Conservation (phyloP, 371 early-diverging fungal genomes). For the Mucor ambiguus region DNA sequence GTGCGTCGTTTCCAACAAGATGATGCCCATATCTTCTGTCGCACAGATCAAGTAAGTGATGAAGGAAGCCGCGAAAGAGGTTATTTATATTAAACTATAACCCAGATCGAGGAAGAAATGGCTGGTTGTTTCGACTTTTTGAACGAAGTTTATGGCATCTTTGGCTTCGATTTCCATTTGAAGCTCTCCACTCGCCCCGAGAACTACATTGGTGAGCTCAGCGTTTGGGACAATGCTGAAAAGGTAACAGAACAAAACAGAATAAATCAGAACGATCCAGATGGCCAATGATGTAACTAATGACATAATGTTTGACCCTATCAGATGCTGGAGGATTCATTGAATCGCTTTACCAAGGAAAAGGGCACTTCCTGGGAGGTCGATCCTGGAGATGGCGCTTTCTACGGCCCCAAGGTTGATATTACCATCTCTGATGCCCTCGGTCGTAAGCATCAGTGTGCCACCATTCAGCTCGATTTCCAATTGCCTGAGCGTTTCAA, state of each 20-base stretch:
- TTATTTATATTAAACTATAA: not conserved
- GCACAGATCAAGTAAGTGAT: slow-evolving; percentile 72
- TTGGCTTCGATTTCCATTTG: slow-evolving; percentile 90
- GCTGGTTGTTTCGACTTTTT: slow-evolving; percentile 79
- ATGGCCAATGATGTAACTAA: not conserved
- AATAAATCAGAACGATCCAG: not conserved
- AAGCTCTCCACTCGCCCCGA: slow-evolving; percentile 98
- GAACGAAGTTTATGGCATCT: slow-evolving; percentile 85
- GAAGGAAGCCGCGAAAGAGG: not conserved
- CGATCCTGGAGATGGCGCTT: slow-evolving; percentile 99
- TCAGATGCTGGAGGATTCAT: slow-evolving; percentile 75
- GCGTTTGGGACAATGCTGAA: slow-evolving; percentile 97
- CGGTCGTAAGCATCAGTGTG: slow-evolving; percentile 95
- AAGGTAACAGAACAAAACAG: slow-evolving; percentile 51
- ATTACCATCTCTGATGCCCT: slow-evolving; percentile 97
- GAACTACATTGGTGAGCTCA: slow-evolving; percentile 94
- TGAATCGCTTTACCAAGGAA: slow-evolving; percentile 66
- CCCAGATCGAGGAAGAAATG: slow-evolving; percentile 76
- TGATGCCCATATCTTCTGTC: slow-evolving; percentile 99
- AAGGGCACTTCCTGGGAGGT: slow-evolving; percentile 79
- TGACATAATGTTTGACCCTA: not conserved
- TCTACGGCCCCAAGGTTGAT: slow-evolving; percentile 99
- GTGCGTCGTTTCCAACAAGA: slow-evolving; percentile 99
- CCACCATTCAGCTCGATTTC: slow-evolving; percentile 99
- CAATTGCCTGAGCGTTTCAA: slow-evolving; percentile 95